phyloP scores from a whole-genome alignment of 179 eudicot genomes.

The Patellifolia procumbens region DNA sequence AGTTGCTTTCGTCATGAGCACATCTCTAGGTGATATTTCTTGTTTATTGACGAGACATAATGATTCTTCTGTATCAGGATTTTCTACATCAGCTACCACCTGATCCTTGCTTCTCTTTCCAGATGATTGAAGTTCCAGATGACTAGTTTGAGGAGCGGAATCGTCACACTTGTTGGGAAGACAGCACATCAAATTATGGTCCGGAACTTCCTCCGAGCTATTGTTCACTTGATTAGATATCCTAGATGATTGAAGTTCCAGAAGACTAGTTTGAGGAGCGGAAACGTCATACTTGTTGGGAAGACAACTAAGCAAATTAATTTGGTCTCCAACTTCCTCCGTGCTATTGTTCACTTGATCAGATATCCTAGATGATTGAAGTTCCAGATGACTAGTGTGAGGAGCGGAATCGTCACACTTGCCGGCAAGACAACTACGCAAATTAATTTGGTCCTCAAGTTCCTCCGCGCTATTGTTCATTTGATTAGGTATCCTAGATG shows the following conservation, averaged over 20 bases:
- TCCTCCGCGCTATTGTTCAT: conserved; percentile 12
- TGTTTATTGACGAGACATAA: background rate
- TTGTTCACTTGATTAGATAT: too few species aligned
- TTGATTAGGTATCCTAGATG: background rate
- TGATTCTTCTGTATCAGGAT: conserved; percentile 8
- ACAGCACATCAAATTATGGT: conserved; percentile 19
- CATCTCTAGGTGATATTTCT: conserved; percentile 8
- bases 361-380: conserved; percentile 21
- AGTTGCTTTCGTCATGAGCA: conserved; percentile 15
- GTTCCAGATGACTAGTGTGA: conserved; percentile 27
- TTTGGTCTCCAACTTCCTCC: conserved; percentile 25
- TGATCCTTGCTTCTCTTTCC: conserved; percentile 22
- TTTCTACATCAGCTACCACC: conserved; percentile 13
- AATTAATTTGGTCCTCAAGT: conserved; percentile 24
- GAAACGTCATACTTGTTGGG: conserved; percentile 6
- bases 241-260: conserved; percentile 23
- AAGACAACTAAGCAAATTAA: conserved; percentile 17
- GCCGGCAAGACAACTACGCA: conserved; percentile 12
- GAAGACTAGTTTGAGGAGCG: conserved; percentile 23
- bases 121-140: conserved; percentile 23
- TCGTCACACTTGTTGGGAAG: conserved; percentile 11
- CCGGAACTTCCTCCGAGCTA: conserved; percentile 19
- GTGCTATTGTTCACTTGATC: conserved; percentile 13
- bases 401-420: conserved; percentile 4
- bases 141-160: conserved; percentile 21